Evolutionary conservation across 2,329 filamentous ascomycete species (phyloP), one percentile per base, ranked within the genome.

Genomic region (Sclerotinia borealis): DNA sequence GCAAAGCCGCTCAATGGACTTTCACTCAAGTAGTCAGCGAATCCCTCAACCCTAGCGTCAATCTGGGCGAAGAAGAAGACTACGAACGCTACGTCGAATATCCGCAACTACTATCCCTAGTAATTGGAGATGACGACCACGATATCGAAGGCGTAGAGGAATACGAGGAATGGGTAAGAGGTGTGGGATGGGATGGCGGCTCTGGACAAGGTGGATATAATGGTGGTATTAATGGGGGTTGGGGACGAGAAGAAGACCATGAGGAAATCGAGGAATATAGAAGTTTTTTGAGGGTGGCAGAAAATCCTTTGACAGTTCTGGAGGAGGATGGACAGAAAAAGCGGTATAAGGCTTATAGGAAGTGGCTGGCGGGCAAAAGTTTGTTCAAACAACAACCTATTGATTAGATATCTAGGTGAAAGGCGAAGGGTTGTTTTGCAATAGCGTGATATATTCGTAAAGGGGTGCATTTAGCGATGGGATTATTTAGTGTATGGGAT

Each of bases 351-450:
- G 91, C 93, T 11, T 99, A 99, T 77, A 81, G 88, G 72, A 96
- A 97, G 77, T 99, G 95, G 93, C 80, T 99, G 73, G 84, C 87
- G 66, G 93, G 93, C 22, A 98, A 97, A 79, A 96, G 92, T 71
- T 83, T 98, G 72, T 98, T 98, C 76, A 98, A 98, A 77, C 93
- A 97, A 80, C 86, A 88, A 75, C 85, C 88, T 51, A 80, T 82
- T 68, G 80, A 82, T 72, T 75, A 59, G 55, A 34, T 59, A 13
- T 22, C 13, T 47, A 17, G 3, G 22, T 48, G 2, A 34, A 25
- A 19, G 36, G 5, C 13, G 29, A 8, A 39, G n/a, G 17, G 10
- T 31, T 2, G 7, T 31, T 43, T 27, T 2, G 4, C 9, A 8
- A 50, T 59, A 19, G 45, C 29, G n/a, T 50, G 43, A 43, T n/a